A percentile compares a stretch with the other conserved stretches of the same genome.
Conservation (phyloP, 139 green algal genomes). For the Gonium pectorale region DNA sequence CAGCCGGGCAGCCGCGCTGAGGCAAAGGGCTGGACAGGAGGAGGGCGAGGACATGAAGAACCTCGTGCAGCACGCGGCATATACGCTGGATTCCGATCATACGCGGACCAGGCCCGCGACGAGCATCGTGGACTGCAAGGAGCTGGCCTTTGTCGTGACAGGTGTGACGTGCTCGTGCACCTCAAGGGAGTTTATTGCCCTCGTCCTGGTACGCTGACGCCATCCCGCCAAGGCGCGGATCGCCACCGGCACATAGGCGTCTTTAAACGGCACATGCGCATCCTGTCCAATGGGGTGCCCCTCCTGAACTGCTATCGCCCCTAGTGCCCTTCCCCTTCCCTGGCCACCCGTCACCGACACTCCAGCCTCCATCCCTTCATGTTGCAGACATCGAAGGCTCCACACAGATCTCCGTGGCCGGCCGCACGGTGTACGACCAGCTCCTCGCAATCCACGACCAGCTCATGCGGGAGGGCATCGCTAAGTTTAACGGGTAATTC, state of each 20-base stretch:
- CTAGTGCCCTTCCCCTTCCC: too few relatives aligned
- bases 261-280: too few relatives aligned
- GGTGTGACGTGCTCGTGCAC: too few relatives aligned
- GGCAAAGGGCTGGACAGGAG: constrained; percentile 11
- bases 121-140: constrained; percentile 6
- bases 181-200: too few relatives aligned
- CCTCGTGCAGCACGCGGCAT: constrained; percentile 4
- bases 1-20: not conserved
- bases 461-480: constrained; percentile 81
- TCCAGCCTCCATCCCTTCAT: not conserved
- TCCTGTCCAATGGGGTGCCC: too few relatives aligned
- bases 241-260: too few relatives aligned
- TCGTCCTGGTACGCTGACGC: too few relatives aligned
- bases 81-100: not conserved
- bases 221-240: too few relatives aligned
- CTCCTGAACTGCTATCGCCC: too few relatives aligned
- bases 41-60: constrained; percentile 30
- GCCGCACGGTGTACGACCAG: constrained; percentile 63
- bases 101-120: not conserved
- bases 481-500: constrained; percentile 64
- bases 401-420: constrained; percentile 66
- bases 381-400: constrained; percentile 59
- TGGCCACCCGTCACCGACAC: not conserved
- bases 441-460: constrained; percentile 86
- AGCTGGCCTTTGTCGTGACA: constrained; percentile 79